A percentile compares a stretch with the other conserved stretches of the same genome.
phyloP scores from a whole-genome alignment of 2,329 filamentous ascomycete species.

The Exophiala sideris region DNA sequence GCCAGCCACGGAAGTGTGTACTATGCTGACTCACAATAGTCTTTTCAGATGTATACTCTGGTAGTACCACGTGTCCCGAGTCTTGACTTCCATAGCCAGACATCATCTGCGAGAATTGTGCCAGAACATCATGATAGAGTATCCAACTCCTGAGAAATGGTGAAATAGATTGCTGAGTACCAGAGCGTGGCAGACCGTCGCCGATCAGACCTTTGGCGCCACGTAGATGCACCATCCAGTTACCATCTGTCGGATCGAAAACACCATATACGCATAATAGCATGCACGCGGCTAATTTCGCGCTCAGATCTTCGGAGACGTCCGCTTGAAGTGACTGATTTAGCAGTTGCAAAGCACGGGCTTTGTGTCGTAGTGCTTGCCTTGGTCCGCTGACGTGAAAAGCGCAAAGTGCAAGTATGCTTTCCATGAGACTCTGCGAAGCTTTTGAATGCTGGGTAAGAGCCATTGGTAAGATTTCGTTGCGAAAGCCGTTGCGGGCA shows the following conservation, averaged over 20 bases:
- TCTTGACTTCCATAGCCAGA: neutral
- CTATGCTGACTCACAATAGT: neutral
- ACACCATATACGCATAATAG: slow-evolving; percentile 5
- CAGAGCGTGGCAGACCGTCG: neutral
- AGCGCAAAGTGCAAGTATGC: neutral
- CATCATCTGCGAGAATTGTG: neutral
- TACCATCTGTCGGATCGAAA: slow-evolving; percentile 2
- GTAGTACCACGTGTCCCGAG: neutral
- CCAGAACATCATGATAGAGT: slow-evolving; percentile 2
- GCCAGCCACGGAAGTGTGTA: neutral
- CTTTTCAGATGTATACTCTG: neutral
- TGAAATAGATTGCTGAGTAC: neutral
- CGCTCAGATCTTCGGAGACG: neutral
- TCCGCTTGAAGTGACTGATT: neutral
- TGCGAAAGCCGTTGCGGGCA: slow-evolving; percentile 7
- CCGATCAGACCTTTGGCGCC: neutral
- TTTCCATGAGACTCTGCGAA: neutral
- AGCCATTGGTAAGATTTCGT: slow-evolving; percentile 4
- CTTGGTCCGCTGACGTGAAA: neutral
- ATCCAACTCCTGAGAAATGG: slow-evolving; percentile 3
- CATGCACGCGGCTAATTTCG: slow-evolving; percentile 3
- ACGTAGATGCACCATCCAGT: slow-evolving; percentile 1
- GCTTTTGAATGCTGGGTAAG: neutral
- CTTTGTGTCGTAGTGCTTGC: neutral
- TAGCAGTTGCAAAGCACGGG: neutral